Evolutionary conservation across 2,329 filamentous ascomycete genomes (phyloP).

Genomic region (Blumeria graminis): DNA sequence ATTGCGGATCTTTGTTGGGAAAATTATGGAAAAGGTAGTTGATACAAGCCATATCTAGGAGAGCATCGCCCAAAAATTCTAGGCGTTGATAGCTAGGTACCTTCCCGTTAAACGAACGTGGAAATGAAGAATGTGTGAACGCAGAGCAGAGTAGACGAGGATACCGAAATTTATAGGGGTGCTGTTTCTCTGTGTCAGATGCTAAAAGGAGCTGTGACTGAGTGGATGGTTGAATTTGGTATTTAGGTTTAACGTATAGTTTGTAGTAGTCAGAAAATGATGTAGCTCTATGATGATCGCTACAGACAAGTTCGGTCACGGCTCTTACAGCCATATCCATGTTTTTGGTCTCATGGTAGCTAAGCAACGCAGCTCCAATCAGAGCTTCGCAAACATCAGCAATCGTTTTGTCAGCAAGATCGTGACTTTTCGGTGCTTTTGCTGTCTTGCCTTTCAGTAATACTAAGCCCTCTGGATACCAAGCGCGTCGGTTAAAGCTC

Average conservation of each 20-base stretch:
- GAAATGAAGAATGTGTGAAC: conserved; percentile 71
- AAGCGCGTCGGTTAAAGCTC: conserved; percentile 49
- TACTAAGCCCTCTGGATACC: conserved; percentile 67
- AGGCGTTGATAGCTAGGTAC: conserved; percentile 76
- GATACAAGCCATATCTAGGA: conserved; percentile 69
- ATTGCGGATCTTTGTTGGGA: conserved; percentile 68
- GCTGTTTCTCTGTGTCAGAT: conserved; percentile 29
- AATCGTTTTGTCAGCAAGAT: conserved; percentile 65
- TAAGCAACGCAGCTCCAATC: conserved; percentile 61
- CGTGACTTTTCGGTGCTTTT: conserved; percentile 31
- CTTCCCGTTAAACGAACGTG: conserved; percentile 40
- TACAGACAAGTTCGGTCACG: conserved; percentile 46
- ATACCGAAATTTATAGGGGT: conserved; percentile 45
- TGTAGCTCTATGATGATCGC: conserved; percentile 41
- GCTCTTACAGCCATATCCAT: conserved; percentile 35
- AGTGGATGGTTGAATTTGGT: conserved; percentile 37
- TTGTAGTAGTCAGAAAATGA: conserved; percentile 50
- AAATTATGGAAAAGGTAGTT: conserved; percentile 58
- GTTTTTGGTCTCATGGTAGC: conserved; percentile 16
- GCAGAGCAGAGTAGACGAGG: conserved; percentile 60
- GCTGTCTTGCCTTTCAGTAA: conserved; percentile 48
- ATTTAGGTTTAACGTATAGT: conserved; percentile 43
- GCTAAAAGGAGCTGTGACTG: conserved; percentile 47
- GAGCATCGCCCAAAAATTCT: conserved; percentile 74
- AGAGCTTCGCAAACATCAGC: conserved; percentile 88